Base-by-base conservation (phyloP, 257 asterid genomes). In the Scutellaria galericulata region DNA sequence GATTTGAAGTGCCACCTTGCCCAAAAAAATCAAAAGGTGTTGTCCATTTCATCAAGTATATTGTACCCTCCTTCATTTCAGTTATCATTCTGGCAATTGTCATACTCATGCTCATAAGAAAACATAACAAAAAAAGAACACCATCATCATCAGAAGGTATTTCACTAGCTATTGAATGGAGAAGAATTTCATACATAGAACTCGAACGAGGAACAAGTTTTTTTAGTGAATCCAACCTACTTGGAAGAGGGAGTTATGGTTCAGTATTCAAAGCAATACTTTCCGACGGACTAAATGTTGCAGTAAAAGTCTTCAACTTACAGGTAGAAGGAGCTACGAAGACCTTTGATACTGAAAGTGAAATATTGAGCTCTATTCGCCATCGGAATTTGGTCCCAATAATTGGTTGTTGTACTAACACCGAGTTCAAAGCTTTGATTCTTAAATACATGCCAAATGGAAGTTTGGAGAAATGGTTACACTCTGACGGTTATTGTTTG, bases 191-290 rank as follows among this genome's bases (percentile, higher is more conserved):
- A 7, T 47, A 47, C 14, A 7, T 47, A 5, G 46, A 46, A 44
- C 24, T 66, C 1, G 71, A 24, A 4, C 59, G 59, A 12, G 59
- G 59, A 27, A 66, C 71, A 13, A 7, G n/a, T 27, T 47, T 8
- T 48, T 66, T 66, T 5, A n/a, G n/a, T 8, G 71, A 64, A 14
- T 3, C 40, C 8, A 44, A 7, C 54, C 35, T 64, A 18, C 69
- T 64, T 6, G 69, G 69, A n/a, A 66, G 59, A 66, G 71, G 71
- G 27, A 47, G 71, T n/a, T 66, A 24, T n/a, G 70, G 70, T 45
- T 64, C 70, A 1, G 56, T 64, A 5, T 44, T 14, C 12, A 9
- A 9, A 64, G 70, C 24, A 27, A 46, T 9, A 66, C 31, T 66
- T 2, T 66, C 31, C 0, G 31, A 66, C 15, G 71, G 59, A 2